Evolutionary conservation across 2,329 filamentous ascomycete species (phyloP).

Genomic region (Aaosphaeria arxii): DNA sequence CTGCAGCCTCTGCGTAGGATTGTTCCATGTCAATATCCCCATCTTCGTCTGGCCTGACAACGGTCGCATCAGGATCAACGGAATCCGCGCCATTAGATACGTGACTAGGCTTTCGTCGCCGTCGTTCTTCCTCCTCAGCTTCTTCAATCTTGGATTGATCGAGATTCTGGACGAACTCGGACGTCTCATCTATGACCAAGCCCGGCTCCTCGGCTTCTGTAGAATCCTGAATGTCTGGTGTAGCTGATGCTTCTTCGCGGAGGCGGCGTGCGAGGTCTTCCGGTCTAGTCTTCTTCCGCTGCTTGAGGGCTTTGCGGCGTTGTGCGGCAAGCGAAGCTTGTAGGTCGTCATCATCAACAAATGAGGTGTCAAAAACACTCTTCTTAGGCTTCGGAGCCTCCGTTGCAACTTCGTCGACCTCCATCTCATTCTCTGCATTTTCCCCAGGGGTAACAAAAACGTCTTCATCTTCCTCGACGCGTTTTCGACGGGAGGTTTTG

Average conservation of each 20-base stretch:
- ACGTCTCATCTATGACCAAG: conserved; percentile 91
- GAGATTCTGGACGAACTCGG: conserved; percentile 87
- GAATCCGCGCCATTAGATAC: conserved; percentile 20
- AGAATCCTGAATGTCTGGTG: conserved; percentile 53
- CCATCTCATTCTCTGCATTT: conserved; percentile 56
- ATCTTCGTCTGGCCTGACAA: conserved; percentile 42
- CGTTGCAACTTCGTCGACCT: conserved; percentile 58
- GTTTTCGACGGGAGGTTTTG: conserved; percentile 66
- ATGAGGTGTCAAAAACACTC: conserved; percentile 66
- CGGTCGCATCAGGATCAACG: conserved; percentile 23
- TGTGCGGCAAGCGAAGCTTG: conserved; percentile 84
- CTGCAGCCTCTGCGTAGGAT: conserved; percentile 51
- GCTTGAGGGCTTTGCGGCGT: conserved; percentile 80
- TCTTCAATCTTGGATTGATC: conserved; percentile 51
- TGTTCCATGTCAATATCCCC: conserved; percentile 54
- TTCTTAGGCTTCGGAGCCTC: conserved; percentile 46
- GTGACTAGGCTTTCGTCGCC: conserved; percentile 44
- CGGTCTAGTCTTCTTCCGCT: conserved; percentile 80
- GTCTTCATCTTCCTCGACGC: conserved; percentile 57
- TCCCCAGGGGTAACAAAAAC: conserved; percentile 43
- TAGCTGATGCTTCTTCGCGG: conserved; percentile 57
- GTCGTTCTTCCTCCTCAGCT: conserved; percentile 39
- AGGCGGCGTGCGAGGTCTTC: conserved; percentile 85
- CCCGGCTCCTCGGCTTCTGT: conserved; percentile 61
- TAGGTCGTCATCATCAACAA: conserved; percentile 89